Evolutionary conservation across 192 early-diverging fungal genomes (phyloP).

Genomic region (Umbelopsis ramanniana): DNA sequence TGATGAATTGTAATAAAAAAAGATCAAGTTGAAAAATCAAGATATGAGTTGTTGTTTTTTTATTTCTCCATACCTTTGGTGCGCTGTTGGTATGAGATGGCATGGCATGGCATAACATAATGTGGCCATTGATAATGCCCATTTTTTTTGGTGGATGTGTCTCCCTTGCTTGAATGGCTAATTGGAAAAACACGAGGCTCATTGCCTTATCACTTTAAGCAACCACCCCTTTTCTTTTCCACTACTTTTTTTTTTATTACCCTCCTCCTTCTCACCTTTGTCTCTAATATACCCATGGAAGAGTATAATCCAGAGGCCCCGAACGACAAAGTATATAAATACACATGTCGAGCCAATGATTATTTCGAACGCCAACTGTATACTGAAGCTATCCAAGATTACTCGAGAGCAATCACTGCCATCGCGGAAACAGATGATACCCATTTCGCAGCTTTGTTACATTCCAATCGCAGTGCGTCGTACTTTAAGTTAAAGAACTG

Average conservation of each 20-base stretch:
- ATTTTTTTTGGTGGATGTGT: neutral
- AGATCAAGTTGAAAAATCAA: too few species aligned
- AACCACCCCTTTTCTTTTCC: neutral
- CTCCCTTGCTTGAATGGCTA: neutral
- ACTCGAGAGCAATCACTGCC: slow-evolving; percentile 37
- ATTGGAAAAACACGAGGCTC: slow-evolving; percentile 2
- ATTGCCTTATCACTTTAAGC: slow-evolving; percentile 2
- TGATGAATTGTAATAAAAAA: too few species aligned
- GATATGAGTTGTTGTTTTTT: too few species aligned
- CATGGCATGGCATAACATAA: too few species aligned
- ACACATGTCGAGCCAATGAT: slow-evolving; percentile 51
- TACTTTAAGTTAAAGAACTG: slow-evolving; percentile 15
- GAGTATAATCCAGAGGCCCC: slow-evolving; percentile 28
- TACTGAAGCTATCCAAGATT: slow-evolving; percentile 51
- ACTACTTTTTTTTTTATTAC: neutral
- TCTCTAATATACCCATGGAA: neutral
- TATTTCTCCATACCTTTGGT: too few species aligned
- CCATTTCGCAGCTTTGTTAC: slow-evolving; percentile 42
- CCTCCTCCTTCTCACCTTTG: neutral
- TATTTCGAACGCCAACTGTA: slow-evolving; percentile 57
- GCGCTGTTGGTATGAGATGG: too few species aligned
- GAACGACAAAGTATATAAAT: slow-evolving; percentile 33
- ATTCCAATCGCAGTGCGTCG: slow-evolving; percentile 43
- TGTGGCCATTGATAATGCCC: too few species aligned
- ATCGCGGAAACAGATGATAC: slow-evolving; percentile 40